phyloP scores from a whole-genome alignment of 2,329 filamentous ascomycete genomes.

The Pochonia chlamydosporia region DNA sequence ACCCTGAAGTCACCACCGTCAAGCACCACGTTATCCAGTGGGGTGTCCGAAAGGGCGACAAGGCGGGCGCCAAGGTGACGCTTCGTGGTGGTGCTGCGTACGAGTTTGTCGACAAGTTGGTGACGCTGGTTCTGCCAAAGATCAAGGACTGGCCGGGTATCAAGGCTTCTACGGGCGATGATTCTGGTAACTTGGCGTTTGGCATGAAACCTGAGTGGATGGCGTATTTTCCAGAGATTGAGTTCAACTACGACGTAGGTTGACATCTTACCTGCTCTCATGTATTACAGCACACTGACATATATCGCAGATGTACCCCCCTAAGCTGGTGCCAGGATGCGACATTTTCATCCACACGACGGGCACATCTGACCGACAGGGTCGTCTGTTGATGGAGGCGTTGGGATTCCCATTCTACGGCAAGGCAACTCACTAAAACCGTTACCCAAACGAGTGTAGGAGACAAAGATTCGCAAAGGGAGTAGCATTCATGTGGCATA shows the following conservation, averaged over 20 bases:
- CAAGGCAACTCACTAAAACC: constrained; percentile 46
- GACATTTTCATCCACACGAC: constrained; percentile 80
- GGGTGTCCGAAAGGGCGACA: constrained; percentile 64
- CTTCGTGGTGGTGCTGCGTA: constrained; percentile 76
- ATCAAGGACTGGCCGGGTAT: constrained; percentile 93
- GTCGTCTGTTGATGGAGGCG: constrained; percentile 58
- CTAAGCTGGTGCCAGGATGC: constrained; percentile 75
- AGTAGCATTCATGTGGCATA: constrained; percentile 16
- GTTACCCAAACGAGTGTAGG: background rate
- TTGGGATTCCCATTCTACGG: constrained; percentile 67
- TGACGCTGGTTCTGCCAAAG: constrained; percentile 85
- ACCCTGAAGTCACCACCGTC: constrained; percentile 63
- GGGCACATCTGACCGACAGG: constrained; percentile 79
- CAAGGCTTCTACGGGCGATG: constrained; percentile 65
- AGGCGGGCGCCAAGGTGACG: constrained; percentile 70
- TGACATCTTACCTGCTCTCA: background rate
- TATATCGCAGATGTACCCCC: constrained; percentile 55
- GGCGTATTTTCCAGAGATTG: constrained; percentile 85
- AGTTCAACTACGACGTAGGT: constrained; percentile 90
- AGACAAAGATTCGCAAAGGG: background rate
- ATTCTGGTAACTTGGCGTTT: constrained; percentile 79
- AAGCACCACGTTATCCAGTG: constrained; percentile 70
- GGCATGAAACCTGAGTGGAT: constrained; percentile 73
- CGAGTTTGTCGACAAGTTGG: constrained; percentile 83
- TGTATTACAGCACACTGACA: too few relatives aligned